Evolutionary conservation across 2,329 filamentous ascomycete species (phyloP).

Genomic region (Aureobasidium melanogenum): DNA sequence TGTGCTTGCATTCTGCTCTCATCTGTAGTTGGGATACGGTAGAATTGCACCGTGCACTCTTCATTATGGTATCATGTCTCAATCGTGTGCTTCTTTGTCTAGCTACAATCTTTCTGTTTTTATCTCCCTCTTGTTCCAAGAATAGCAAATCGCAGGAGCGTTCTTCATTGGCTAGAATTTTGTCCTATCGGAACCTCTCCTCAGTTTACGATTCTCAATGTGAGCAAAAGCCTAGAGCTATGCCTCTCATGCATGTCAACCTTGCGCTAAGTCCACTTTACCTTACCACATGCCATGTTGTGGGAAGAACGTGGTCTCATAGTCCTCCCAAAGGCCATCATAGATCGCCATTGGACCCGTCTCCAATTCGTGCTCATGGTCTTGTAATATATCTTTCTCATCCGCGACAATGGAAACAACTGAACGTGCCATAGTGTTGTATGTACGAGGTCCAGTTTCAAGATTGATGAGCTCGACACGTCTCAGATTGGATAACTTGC

Average conservation of each 20-base stretch:
- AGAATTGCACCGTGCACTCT: no score
- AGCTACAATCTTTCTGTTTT: neutral
- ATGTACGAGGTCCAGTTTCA: neutral
- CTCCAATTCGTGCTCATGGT: neutral
- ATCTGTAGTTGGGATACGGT: no score
- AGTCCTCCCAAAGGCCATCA: neutral
- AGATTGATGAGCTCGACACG: neutral
- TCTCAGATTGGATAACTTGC: neutral
- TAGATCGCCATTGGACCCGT: neutral
- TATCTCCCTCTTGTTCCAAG: no score
- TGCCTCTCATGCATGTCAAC: neutral
- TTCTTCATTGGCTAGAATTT: no score
- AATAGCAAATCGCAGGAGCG: no score
- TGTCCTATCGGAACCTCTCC: no score
- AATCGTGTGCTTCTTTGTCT: neutral
- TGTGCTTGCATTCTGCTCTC: no score
- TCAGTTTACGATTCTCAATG: no score
- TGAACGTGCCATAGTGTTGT: neutral
- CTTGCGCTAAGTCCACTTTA: neutral
- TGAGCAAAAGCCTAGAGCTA: no score
- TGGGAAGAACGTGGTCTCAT: neutral
- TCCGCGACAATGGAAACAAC: no score
- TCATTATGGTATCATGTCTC: neutral
- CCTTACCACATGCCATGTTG: no score
- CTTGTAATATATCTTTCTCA: neutral